Base-by-base conservation (phyloP, 148 eudicot species). In the Silene latifolia region DNA sequence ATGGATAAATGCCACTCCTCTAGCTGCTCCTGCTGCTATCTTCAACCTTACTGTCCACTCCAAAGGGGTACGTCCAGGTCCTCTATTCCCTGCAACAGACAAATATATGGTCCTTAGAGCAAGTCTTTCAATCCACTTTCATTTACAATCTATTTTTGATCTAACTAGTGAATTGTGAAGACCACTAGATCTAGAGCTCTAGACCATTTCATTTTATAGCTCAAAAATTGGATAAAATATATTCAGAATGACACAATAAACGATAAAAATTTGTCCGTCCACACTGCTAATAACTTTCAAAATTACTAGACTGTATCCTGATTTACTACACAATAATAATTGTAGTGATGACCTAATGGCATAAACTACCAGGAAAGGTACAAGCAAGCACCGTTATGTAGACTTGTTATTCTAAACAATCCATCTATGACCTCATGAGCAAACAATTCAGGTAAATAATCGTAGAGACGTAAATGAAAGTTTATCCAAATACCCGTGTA, bases 51-150 rank as follows among this genome's bases (percentile, higher is more conserved):
- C 89, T 66, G 90, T 83, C 98, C 97, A 95, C 78, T 92, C 96
- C 19, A 95, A 75, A 23, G 98, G 98, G 21, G 94, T 92, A 75
- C 98, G 80, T 42, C 98, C 97, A 1, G 97, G 96, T 62, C 98
- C 98, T 65, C 97, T 78, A 57, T 92, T 94, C 21, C 98, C 98
- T 94, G 87, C 69, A 7, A 27, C 72, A 62, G 1, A 8, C 5
- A 5, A 67, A 48, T 70, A 54, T 23, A 6, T 62, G 44, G 47
- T 57, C 0, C 46, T 66, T 42, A 47, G 69, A 51, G 53, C 14
- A 13, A 48, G 53, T 9, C 14, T 2, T 48, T 12, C 53, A 48
- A 48, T 48, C 53, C 14, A 13, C 53, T 48, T 13, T 48, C 13
- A 11, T 48, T 11, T 48, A 48, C 53, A 47, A 47, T 12, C 53